A percentile compares a stretch with the other conserved stretches of the same genome.
Evolutionary conservation across 306 rosid species (phyloP).

Genomic region (Leucaena leucocephala): DNA sequence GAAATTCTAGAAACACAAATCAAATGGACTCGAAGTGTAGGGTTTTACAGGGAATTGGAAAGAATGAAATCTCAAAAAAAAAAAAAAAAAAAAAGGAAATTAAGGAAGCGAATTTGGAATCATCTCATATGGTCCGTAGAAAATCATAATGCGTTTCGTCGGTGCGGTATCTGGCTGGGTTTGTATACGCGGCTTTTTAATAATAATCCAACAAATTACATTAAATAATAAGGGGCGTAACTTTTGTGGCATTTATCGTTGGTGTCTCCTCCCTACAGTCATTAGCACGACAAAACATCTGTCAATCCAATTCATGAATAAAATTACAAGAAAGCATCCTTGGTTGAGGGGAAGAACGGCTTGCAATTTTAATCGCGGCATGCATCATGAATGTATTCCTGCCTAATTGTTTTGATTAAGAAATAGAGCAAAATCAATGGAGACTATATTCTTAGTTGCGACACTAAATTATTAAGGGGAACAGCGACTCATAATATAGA

Average conservation of each 20-base stretch:
- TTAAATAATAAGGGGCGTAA: constrained; percentile 9
- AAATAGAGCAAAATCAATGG: not conserved
- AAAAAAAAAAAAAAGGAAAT: not conserved
- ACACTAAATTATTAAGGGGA: not conserved
- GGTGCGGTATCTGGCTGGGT: constrained; percentile 23
- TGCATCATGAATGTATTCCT: not conserved
- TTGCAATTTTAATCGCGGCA: not conserved
- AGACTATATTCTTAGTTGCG: not conserved
- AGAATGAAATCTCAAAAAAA: not conserved
- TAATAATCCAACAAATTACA: not conserved
- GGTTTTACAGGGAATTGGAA: not conserved
- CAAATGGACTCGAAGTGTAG: not conserved
- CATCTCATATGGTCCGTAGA: not conserved
- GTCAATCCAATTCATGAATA: not conserved
- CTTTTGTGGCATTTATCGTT: constrained; percentile 9
- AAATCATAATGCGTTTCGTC: constrained; percentile 24
- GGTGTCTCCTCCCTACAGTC: not conserved
- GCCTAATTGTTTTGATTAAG: not conserved
- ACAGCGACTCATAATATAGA: not conserved
- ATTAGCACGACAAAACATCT: not conserved
- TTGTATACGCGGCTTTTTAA: not conserved
- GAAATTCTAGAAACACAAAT: constrained; percentile 3
- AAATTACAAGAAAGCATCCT: not conserved
- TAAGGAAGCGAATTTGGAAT: constrained; percentile 7
- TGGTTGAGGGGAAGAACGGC: not conserved